Conservation (phyloP, 169 alveolate genomes). For the Babesia caballi region DNA sequence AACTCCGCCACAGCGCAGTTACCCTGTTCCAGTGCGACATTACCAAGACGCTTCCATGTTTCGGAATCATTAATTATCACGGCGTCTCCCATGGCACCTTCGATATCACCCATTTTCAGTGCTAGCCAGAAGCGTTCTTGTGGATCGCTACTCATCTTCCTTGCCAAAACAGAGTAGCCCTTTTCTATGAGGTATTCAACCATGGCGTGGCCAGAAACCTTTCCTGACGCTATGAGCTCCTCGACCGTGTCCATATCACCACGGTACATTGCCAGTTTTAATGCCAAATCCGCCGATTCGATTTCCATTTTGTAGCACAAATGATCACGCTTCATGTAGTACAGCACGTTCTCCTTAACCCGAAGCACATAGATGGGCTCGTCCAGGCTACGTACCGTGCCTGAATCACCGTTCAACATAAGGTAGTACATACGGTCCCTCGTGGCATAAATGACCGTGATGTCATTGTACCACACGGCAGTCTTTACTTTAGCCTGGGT, state of each 20-base stretch:
- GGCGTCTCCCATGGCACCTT: slow-evolving; percentile 71
- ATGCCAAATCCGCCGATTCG: slow-evolving; percentile 25
- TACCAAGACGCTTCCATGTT: slow-evolving; percentile 69
- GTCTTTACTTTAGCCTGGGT: slow-evolving; percentile 60
- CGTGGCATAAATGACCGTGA: slow-evolving; percentile 55
- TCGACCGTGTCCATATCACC: slow-evolving; percentile 26
- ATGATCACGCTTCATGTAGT: slow-evolving; percentile 48
- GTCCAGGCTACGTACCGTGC: slow-evolving; percentile 26
- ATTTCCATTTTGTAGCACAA: slow-evolving; percentile 40
- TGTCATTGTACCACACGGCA: slow-evolving; percentile 70
- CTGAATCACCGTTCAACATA: slow-evolving; percentile 46
- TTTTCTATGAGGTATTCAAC: slow-evolving; percentile 70
- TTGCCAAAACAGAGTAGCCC: slow-evolving; percentile 65
- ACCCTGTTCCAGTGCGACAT: slow-evolving; percentile 75
- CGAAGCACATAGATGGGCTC: slow-evolving; percentile 46
- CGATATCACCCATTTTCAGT: slow-evolving; percentile 59
- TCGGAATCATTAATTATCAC: slow-evolving; percentile 64
- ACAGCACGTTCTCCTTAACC: slow-evolving; percentile 19
- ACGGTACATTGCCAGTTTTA: slow-evolving; percentile 36
- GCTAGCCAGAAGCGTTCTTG: slow-evolving; percentile 63
- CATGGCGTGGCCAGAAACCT: slow-evolving; percentile 62
- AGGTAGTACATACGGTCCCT: slow-evolving; percentile 57
- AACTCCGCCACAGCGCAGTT: slow-evolving; percentile 85
- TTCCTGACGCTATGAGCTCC: slow-evolving; percentile 43
- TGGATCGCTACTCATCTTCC: slow-evolving; percentile 67